Evolutionary conservation across 148 eudicot genomes (phyloP).

Genomic region (Nepenthes mirabilis): DNA sequence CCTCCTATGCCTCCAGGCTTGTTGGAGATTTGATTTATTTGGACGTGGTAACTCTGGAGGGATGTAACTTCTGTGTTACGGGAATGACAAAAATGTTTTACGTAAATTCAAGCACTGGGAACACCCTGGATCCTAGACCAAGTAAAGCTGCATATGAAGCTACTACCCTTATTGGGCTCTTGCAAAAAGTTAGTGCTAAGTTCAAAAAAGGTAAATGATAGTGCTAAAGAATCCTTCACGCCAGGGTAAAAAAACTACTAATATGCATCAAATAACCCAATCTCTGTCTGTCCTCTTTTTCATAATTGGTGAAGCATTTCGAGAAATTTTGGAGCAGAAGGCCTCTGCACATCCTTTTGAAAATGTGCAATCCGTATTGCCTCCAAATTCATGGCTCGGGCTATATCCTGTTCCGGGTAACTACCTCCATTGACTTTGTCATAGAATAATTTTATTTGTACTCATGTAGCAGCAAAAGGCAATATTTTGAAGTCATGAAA

Average conservation of each 20-base stretch:
- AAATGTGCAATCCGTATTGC: constrained; percentile 83
- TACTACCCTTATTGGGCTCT: constrained; percentile 72
- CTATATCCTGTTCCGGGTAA: constrained; percentile 80
- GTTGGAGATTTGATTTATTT: constrained; percentile 92
- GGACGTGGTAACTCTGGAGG: constrained; percentile 81
- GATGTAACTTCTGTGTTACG: constrained; percentile 67
- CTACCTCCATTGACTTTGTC: neutral
- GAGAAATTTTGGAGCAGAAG: constrained; percentile 77
- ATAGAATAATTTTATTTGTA: neutral
- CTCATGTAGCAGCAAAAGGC: neutral
- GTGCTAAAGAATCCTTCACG: neutral
- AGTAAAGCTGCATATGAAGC: constrained; percentile 59
- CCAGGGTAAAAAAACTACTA: neutral
- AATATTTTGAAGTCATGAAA: no score
- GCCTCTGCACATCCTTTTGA: constrained; percentile 94
- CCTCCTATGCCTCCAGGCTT: constrained; percentile 45
- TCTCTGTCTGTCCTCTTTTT: constrained; percentile 1
- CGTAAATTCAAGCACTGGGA: constrained; percentile 64
- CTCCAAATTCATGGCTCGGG: constrained; percentile 93
- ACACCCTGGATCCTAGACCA: constrained; percentile 70
- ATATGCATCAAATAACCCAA: neutral
- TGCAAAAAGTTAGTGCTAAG: constrained; percentile 85
- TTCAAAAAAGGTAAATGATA: constrained; percentile 79
- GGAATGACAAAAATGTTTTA: constrained; percentile 81
- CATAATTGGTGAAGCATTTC: constrained; percentile 46